Conservation (phyloP, 1,284 basidiomycete genomes). For the Thelephora terrestris region DNA sequence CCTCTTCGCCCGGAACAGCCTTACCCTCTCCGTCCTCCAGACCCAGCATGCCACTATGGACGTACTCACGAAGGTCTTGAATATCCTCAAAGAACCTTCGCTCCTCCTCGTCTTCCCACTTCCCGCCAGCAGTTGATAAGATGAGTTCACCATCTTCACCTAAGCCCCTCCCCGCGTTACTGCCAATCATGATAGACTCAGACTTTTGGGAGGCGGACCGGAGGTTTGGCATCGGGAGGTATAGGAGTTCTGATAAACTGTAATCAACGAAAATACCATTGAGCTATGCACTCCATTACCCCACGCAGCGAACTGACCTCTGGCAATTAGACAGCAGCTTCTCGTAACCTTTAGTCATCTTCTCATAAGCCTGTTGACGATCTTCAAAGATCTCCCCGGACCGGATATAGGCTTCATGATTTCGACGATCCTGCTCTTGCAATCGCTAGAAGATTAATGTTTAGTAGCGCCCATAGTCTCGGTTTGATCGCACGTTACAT, state of each 20-base stretch:
- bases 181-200: slow-evolving; percentile 71
- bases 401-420: slow-evolving; percentile 97
- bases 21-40: slow-evolving; percentile 45
- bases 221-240: slow-evolving; percentile 70
- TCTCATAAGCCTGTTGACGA: slow-evolving; percentile 96
- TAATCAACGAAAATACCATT: background rate
- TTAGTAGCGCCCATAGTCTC: slow-evolving; percentile 1
- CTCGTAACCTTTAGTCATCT: slow-evolving; percentile 94
- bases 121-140: slow-evolving; percentile 53
- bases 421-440: slow-evolving; percentile 92
- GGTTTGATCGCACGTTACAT: slow-evolving; percentile 36
- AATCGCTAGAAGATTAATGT: slow-evolving; percentile 49
- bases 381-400: slow-evolving; percentile 99
- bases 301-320: slow-evolving; percentile 38
- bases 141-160: slow-evolving; percentile 48
- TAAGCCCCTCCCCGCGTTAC: slow-evolving; percentile 31
- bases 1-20: slow-evolving; percentile 11
- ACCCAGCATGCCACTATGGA: slow-evolving; percentile 84
- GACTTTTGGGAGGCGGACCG: slow-evolving; percentile 72
- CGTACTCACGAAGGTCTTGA: slow-evolving; percentile 84
- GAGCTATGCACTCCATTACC: background rate
- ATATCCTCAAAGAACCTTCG: slow-evolving; percentile 91
- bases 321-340: slow-evolving; percentile 81
- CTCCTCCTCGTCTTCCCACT: slow-evolving; percentile 99
- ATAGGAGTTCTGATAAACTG: slow-evolving; percentile 84